Evolutionary conservation across 2,329 filamentous ascomycete genomes (phyloP).

Genomic region (Dichotomopilus funicola): DNA sequence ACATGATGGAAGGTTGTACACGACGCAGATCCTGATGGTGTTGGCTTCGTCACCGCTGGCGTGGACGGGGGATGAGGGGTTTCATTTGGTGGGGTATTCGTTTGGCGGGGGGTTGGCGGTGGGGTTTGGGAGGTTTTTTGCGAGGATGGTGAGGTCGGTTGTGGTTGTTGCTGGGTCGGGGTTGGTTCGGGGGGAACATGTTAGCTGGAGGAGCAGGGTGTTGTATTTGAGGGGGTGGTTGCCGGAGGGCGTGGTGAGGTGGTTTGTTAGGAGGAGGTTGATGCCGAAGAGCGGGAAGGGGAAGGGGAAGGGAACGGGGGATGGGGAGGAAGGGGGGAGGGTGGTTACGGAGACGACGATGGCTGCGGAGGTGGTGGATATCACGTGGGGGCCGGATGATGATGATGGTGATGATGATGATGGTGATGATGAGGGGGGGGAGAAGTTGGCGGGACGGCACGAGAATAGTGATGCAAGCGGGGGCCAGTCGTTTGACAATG

Average conservation of each 20-base stretch:
- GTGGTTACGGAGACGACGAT: constrained; percentile 30
- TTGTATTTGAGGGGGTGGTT: constrained; percentile 56
- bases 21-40: constrained; percentile 57
- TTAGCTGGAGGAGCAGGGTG: constrained; percentile 54
- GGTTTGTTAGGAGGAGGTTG: constrained; percentile 46
- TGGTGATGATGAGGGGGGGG: no score
- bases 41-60: constrained; percentile 55
- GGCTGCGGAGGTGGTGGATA: constrained; percentile 33
- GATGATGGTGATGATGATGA: no score
- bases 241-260: constrained; percentile 51
- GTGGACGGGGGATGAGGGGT: constrained; percentile 50
- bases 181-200: constrained; percentile 56
- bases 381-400: no score
- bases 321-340: constrained; percentile 25
- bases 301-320: constrained; percentile 5
- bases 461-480: constrained; percentile 34
- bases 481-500: constrained; percentile 37
- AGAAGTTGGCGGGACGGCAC: constrained; percentile 13
- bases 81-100: constrained; percentile 72
- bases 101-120: constrained; percentile 69
- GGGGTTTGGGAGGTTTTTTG: constrained; percentile 63
- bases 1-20: constrained; percentile 60
- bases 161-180: constrained; percentile 63
- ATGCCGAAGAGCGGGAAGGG: constrained; percentile 37
- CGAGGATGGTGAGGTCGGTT: constrained; percentile 55